Percentiles rank a stretch among this genome's conserved stretches.
These are phyloP conservation scores for Globisporangium yorkense DNA, from an alignment of 352 stramenopile species.

Conservation along the genomic window DNA sequence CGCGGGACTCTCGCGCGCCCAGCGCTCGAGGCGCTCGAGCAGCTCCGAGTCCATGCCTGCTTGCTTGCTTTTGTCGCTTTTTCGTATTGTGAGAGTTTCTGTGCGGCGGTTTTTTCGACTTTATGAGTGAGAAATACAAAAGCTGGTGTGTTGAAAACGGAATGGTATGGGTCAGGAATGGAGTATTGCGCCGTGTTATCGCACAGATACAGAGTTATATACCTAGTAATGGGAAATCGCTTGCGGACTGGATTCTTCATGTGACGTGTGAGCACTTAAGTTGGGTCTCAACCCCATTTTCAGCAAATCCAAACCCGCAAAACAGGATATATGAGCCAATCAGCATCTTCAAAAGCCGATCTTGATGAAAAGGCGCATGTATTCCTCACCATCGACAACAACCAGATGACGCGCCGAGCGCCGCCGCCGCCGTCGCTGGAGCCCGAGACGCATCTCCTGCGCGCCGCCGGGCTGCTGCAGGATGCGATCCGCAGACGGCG, in stretches of 20 bases:
- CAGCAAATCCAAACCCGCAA: too few relatives aligned
- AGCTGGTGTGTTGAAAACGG: neutral
- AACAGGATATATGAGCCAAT: too few relatives aligned
- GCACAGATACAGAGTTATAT: too few relatives aligned
- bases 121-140: too few relatives aligned
- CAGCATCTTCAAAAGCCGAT: neutral
- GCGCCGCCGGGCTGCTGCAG: slow-evolving; percentile 45
- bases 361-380: neutral
- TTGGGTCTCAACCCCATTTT: too few relatives aligned
- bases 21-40: slow-evolving; percentile 68
- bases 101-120: too few relatives aligned
- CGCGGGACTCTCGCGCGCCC: slow-evolving; percentile 59
- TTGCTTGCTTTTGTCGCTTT: slow-evolving; percentile 9
- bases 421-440: too few relatives aligned
- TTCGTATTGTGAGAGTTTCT: neutral
- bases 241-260: neutral
- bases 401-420: neutral
- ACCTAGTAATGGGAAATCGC: neutral
- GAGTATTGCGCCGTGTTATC: too few relatives aligned
- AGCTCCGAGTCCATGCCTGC: slow-evolving; percentile 52
- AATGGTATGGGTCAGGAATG: too few relatives aligned
- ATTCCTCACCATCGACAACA: neutral
- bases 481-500: slow-evolving; percentile 34
- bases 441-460: slow-evolving; percentile 23
- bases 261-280: neutral